phyloP scores from a whole-genome alignment of 805 yeast genomes.

The Kluyveromyces nonfermentans region DNA sequence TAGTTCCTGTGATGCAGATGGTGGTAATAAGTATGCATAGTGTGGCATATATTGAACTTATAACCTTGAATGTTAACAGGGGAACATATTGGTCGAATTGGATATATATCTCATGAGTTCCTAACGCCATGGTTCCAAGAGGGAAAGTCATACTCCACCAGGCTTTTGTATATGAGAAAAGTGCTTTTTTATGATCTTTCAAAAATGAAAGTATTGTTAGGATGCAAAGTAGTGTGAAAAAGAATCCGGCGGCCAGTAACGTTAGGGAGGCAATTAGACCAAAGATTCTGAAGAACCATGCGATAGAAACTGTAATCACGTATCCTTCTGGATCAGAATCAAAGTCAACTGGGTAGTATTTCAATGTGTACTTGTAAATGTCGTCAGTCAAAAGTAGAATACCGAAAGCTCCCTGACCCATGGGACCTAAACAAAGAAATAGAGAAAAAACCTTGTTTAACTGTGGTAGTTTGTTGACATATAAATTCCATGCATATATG shows the following conservation, averaged over 20 bases:
- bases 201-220: slow-evolving; percentile 19
- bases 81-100: slow-evolving; percentile 32
- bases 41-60: slow-evolving; percentile 53
- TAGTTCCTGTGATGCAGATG: slow-evolving; percentile 28
- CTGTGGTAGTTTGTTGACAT: slow-evolving; percentile 50
- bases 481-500: slow-evolving; percentile 50
- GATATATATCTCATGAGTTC: slow-evolving; percentile 42
- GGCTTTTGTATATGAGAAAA: slow-evolving; percentile 36
- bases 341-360: slow-evolving; percentile 12
- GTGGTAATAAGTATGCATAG: slow-evolving; percentile 39
- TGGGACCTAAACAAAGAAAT: slow-evolving; percentile 72
- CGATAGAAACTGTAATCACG: slow-evolving; percentile 17
- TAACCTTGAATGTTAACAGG: slow-evolving; percentile 48
- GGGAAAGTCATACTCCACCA: slow-evolving; percentile 92
- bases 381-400: slow-evolving; percentile 47
- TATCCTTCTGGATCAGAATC: slow-evolving; percentile 10
- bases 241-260: slow-evolving; percentile 47
- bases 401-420: slow-evolving; percentile 79
- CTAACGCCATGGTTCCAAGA: slow-evolving; percentile 67
- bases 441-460: slow-evolving; percentile 48
- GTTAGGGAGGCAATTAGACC: slow-evolving; percentile 37
- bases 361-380: slow-evolving; percentile 17
- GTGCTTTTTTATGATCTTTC: slow-evolving; percentile 14
- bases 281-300: slow-evolving; percentile 25
- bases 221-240: slow-evolving; percentile 40